phyloP scores from a whole-genome alignment of 441 rosid genomes.

The Euphorbia corollata region DNA sequence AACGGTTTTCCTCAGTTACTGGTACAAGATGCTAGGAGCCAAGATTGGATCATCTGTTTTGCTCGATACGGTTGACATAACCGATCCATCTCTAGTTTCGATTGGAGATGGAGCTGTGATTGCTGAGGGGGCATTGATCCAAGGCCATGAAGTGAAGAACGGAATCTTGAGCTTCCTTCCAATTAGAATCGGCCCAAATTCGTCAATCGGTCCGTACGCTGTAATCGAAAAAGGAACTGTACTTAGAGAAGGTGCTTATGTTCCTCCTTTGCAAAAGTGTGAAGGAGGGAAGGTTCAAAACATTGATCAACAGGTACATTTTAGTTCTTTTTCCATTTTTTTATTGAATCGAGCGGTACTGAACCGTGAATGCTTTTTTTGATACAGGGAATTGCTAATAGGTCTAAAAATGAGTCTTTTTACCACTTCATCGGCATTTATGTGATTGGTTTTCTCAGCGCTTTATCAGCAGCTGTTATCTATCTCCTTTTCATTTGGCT shows the following conservation, averaged over 20 bases:
- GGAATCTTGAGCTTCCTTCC: slow-evolving; percentile 48
- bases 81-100: slow-evolving; percentile 57
- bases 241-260: slow-evolving; percentile 40
- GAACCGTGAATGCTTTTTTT: too few species aligned
- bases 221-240: slow-evolving; percentile 58
- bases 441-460: slow-evolving; percentile 46
- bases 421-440: slow-evolving; percentile 52
- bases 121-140: slow-evolving; percentile 59
- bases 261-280: slow-evolving; percentile 44
- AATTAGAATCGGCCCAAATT: slow-evolving; percentile 42
- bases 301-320: slow-evolving; percentile 30
- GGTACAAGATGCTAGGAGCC: slow-evolving; percentile 67
- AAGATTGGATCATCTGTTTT: slow-evolving; percentile 54
- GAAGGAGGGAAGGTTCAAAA: slow-evolving; percentile 33
- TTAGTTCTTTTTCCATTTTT: background rate
- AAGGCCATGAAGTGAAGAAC: slow-evolving; percentile 58
- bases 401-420: slow-evolving; percentile 23
- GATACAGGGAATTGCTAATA: background rate
- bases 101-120: slow-evolving; percentile 60
- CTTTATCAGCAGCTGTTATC: slow-evolving; percentile 43
- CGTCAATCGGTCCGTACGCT: slow-evolving; percentile 53
- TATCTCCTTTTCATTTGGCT: slow-evolving; percentile 38
- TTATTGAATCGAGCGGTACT: too few species aligned
- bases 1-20: slow-evolving; percentile 49
- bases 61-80: slow-evolving; percentile 50